These are phyloP conservation scores for Alternaria consortialis DNA, from an alignment of 2,329 filamentous ascomycete species.

Conservation along the genomic window DNA sequence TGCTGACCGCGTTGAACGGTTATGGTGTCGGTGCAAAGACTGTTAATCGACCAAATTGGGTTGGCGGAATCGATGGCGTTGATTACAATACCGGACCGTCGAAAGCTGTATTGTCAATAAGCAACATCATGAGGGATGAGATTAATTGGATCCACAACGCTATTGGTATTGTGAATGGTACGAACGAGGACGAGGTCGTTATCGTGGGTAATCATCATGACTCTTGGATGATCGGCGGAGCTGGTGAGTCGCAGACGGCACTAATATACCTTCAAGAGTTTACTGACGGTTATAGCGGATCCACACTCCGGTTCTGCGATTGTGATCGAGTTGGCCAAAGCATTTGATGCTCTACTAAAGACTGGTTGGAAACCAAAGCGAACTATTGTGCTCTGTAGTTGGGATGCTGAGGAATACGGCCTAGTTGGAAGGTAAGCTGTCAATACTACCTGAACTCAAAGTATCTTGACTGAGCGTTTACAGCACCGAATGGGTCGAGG, in stretches of 20 bases:
- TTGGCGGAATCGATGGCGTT: conserved; percentile 40
- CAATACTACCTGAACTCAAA: background rate
- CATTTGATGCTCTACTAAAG: conserved; percentile 57
- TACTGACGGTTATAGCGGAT: conserved; percentile 47
- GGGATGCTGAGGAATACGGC: conserved; percentile 55
- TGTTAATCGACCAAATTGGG: conserved; percentile 49
- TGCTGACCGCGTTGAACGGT: conserved; percentile 82
- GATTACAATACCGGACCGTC: conserved; percentile 49
- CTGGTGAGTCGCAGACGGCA: conserved; percentile 26
- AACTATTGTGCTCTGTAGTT: conserved; percentile 48
- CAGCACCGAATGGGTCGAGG: conserved; percentile 59
- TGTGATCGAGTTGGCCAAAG: conserved; percentile 59
- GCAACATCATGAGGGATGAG: conserved; percentile 80
- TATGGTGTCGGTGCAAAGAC: conserved; percentile 68
- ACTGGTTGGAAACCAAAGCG: conserved; percentile 60
- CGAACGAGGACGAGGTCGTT: conserved; percentile 64
- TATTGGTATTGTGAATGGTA: conserved; percentile 72
- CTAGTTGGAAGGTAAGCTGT: conserved; percentile 33
- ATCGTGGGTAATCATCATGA: conserved; percentile 64
- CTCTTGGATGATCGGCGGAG: conserved; percentile 63
- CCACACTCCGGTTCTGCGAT: conserved; percentile 61
- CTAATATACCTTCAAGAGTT: background rate
- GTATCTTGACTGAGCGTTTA: conserved; percentile 28
- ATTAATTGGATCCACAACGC: conserved; percentile 80
- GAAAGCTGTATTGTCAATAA: conserved; percentile 56